These are phyloP conservation scores for Russula ochroleuca DNA, from an alignment of 768 basidiomycete species.

Conservation along the genomic window DNA sequence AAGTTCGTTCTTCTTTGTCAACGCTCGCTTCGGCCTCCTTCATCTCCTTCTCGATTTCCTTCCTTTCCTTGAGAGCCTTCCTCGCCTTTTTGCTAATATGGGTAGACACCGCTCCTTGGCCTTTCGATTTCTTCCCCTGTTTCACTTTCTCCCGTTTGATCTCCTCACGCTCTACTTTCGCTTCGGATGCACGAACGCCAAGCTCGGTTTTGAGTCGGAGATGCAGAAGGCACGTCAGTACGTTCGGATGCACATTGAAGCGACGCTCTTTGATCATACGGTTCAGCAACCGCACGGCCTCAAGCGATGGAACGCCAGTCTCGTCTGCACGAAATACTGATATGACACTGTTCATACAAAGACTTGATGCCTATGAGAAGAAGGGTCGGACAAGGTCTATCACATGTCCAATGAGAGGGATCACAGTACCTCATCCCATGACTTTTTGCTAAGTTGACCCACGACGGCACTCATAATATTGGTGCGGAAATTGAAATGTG, in stretches of 20 bases:
- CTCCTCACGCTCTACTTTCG: conserved; percentile 55
- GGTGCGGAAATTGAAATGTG: conserved; percentile 94
- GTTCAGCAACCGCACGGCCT: conserved; percentile 84
- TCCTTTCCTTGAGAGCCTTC: conserved; percentile 80
- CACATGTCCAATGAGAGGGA: conserved; percentile 20
- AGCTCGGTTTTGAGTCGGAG: conserved; percentile 87
- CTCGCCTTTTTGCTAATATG: conserved; percentile 91
- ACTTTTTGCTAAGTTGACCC: conserved; percentile 72
- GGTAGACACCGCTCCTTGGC: conserved; percentile 45
- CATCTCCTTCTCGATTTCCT: conserved; percentile 88
- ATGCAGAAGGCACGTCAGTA: conserved; percentile 77
- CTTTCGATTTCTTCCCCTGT: conserved; percentile 40
- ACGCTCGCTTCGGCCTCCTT: conserved; percentile 92
- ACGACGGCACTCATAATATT: conserved; percentile 90
- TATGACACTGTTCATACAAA: conserved; percentile 78
- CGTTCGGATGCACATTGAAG: conserved; percentile 86
- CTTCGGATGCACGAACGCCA: conserved; percentile 69
- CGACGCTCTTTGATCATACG: conserved; percentile 93
- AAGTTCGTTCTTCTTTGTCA: conserved; percentile 83
- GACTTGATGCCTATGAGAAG: conserved; percentile 65
- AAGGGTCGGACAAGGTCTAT: conserved; percentile 24
- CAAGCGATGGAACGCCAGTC: conserved; percentile 77
- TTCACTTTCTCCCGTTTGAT: conserved; percentile 31
- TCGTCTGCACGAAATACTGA: conserved; percentile 78
- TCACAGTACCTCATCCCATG: conserved; percentile 79